A percentile compares a stretch with the other conserved stretches of the same genome.
phyloP scores from a whole-genome alignment of 2,329 filamentous ascomycete genomes.

The Colletotrichum higginsianum region DNA sequence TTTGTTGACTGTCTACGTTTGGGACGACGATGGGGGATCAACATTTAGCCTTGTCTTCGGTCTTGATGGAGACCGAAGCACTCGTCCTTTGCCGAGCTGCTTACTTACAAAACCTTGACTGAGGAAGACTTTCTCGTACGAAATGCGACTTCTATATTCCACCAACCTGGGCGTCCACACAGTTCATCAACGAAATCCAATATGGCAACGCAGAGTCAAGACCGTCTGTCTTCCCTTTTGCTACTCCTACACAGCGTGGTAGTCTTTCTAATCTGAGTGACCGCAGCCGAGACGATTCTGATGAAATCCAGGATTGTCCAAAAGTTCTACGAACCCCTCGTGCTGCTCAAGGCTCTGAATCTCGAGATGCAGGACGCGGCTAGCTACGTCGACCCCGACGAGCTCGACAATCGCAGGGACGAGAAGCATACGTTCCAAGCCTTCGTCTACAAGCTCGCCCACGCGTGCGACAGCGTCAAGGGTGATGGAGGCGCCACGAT shows the following conservation, averaged over 20 bases:
- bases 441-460: conserved; percentile 50
- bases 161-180: too few species aligned
- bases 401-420: background rate
- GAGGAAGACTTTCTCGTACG: too few species aligned
- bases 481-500: conserved; percentile 47
- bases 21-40: background rate
- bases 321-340: conserved; percentile 23
- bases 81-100: too few species aligned
- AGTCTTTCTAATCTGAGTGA: background rate
- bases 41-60: too few species aligned
- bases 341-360: conserved; percentile 29
- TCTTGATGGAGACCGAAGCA: too few species aligned
- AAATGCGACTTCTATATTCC: background rate
- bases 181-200: background rate
- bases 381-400: background rate
- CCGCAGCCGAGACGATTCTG: background rate
- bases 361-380: conserved; percentile 1
- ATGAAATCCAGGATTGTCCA: background rate
- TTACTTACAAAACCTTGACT: too few species aligned
- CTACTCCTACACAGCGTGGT: accelerated
- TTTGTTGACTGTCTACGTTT: background rate
- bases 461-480: conserved; percentile 49
- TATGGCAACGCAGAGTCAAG: background rate
- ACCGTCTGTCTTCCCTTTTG: background rate
- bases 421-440: conserved; percentile 47